phyloP scores from a whole-genome alignment of 306 rosid species.

The Glycyrrhiza uralensis region DNA sequence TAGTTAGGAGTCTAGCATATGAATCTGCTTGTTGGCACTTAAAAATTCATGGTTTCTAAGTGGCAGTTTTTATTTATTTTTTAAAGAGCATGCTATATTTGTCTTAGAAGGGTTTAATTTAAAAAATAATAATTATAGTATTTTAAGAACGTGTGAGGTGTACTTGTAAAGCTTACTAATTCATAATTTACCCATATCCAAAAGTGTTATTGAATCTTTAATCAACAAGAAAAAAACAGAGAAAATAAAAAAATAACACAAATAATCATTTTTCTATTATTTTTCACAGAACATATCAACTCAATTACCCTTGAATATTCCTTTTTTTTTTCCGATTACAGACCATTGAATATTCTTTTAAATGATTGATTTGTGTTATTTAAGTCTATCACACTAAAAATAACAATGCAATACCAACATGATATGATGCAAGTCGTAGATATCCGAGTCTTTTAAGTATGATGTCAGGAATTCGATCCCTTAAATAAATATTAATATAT shows the following conservation, averaged over 20 bases:
- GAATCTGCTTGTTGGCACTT: conserved; percentile 25
- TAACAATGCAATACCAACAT: background rate
- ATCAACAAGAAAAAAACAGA: background rate
- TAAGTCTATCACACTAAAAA: background rate
- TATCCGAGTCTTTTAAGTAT: too few species aligned
- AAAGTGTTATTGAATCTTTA: background rate
- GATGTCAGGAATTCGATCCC: too few species aligned
- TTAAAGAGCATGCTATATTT: background rate
- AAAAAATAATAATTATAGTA: background rate
- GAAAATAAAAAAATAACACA: background rate
- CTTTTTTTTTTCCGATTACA: too few species aligned
- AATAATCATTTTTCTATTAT: background rate
- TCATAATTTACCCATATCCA: background rate
- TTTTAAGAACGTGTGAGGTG: background rate
- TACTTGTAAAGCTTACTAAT: background rate
- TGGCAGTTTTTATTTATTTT: background rate
- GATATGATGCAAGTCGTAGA: too few species aligned
- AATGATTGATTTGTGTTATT: background rate
- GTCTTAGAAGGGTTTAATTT: background rate
- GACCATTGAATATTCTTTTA: background rate
- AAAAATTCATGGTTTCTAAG: conserved; percentile 13
- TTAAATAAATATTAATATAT: too few species aligned
- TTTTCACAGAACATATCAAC: background rate
- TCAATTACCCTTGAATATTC: background rate
- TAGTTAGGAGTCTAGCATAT: conserved; percentile 1